Evolutionary conservation across 768 basidiomycete genomes (phyloP).

Genomic region (Leccinellum albellum): DNA sequence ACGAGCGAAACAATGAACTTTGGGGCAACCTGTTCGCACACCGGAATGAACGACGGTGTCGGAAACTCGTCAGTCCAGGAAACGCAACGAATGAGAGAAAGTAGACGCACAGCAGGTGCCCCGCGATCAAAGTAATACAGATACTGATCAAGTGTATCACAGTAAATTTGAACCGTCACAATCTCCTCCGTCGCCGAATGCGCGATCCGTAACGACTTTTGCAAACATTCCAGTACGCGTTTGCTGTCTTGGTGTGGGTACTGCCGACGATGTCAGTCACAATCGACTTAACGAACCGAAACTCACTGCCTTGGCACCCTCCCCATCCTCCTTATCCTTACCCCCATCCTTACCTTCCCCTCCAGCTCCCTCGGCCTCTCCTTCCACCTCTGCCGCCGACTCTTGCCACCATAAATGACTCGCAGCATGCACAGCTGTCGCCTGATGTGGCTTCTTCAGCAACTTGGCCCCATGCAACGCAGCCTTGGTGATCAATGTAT

Average conservation of each 20-base stretch:
- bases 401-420: constrained; percentile 99
- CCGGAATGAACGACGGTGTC: too few relatives aligned
- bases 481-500: constrained; percentile 97
- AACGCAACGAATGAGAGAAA: too few relatives aligned
- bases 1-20: too few relatives aligned
- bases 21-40: too few relatives aligned
- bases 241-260: not conserved
- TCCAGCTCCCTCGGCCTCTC: constrained; percentile 21
- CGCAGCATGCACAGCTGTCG: constrained; percentile 88
- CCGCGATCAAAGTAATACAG: too few relatives aligned
- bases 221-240: too few relatives aligned
- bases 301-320: constrained; percentile 13
- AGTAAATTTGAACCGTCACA: too few relatives aligned
- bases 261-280: not conserved
- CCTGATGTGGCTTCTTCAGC: constrained; percentile 97
- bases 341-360: constrained; percentile 14
- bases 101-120: too few relatives aligned
- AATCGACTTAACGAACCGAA: not conserved
- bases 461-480: constrained; percentile 73
- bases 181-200: not conserved
- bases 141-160: too few relatives aligned
- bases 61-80: too few relatives aligned
- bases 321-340: constrained; percentile 39
- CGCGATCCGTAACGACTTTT: not conserved
- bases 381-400: constrained; percentile 39